Conservation (phyloP, 2,329 filamentous ascomycete species). For the Cadophora sp. region DNA sequence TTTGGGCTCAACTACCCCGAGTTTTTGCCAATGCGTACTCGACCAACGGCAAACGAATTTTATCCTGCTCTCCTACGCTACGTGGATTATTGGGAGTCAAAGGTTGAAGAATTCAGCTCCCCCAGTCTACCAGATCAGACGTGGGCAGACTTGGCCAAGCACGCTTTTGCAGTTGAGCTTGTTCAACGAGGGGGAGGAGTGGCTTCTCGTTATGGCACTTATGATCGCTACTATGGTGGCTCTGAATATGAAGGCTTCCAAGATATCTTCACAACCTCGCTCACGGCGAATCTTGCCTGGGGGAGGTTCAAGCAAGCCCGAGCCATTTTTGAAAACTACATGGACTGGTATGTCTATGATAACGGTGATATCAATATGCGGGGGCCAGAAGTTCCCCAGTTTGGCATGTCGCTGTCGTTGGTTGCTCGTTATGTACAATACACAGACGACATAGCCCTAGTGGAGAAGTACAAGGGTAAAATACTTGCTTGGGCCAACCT, state of each 20-base stretch:
- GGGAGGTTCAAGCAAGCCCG: neutral
- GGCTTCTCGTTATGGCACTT: neutral
- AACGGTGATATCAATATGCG: slow-evolving; percentile 3
- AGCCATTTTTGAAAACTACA: slow-evolving; percentile 1
- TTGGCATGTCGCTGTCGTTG: neutral
- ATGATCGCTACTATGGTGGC: neutral
- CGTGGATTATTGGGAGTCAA: neutral
- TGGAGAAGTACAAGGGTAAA: neutral
- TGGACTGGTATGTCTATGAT: neutral
- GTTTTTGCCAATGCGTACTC: neutral
- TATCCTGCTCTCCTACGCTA: neutral
- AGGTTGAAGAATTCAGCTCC: neutral
- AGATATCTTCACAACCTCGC: slow-evolving; percentile 7
- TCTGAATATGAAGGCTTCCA: slow-evolving; percentile 5
- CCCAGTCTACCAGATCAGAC: slow-evolving; percentile 3
- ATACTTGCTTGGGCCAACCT: neutral
- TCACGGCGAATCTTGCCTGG: neutral
- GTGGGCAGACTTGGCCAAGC: slow-evolving; percentile 5
- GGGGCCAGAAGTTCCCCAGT: neutral
- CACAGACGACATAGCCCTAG: neutral
- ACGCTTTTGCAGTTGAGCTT: slow-evolving; percentile 1
- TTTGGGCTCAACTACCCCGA: neutral
- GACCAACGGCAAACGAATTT: neutral
- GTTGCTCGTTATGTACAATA: neutral
- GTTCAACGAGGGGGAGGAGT: neutral